Base-by-base conservation (phyloP, 805 yeast species). In the Zygoascus bituminiphila region DNA sequence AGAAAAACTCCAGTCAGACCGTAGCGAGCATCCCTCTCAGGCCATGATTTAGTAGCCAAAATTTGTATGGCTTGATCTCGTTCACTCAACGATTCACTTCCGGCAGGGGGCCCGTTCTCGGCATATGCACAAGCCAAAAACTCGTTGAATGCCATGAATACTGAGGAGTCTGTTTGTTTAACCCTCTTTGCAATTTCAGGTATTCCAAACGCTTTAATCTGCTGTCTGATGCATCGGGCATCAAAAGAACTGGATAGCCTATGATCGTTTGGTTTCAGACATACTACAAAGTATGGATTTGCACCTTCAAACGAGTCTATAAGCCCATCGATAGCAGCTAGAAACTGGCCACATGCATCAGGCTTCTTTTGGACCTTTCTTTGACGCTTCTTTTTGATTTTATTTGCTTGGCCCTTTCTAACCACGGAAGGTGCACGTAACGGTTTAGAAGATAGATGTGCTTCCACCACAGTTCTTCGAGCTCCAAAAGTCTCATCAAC, bases 161-260 rank as follows among this genome's bases (percentile, higher is more conserved):
- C 54, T 8, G 68, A 59, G 33, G 62, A 62, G 45, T 69, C 73
- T 12, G 65, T 65, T 26, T 50, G 50, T 46, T 64, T 65, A n/a
- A 69, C 68, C 2, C 69, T 60, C 25, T 58, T 60, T 4, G 72
- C 68, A 29, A 70, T 56, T 49, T 69, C 73, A 5, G 72, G 67
- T 15, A 69, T 55, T 6, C 73, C 72, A 22, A 68, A 57, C 1
- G 72, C 71, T 38, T 64, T 61, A 21, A 68, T 61, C 52, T 69
- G 73, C 52, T 68, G 71, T 14, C 72, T 59, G 7, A 69, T 71
- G 48, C 71, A 67, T 22, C 72, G 61, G 9, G 72, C 71, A 48
- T 69, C 73, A 46, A 70, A 58, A n/a, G 66, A 62, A 8, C 63
- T 59, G 5, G 66, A 53, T 7, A 67, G 54, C 6, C 65, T 57